phyloP scores from a whole-genome alignment of 2,329 filamentous ascomycete genomes.

The Arthroderma sp. region DNA sequence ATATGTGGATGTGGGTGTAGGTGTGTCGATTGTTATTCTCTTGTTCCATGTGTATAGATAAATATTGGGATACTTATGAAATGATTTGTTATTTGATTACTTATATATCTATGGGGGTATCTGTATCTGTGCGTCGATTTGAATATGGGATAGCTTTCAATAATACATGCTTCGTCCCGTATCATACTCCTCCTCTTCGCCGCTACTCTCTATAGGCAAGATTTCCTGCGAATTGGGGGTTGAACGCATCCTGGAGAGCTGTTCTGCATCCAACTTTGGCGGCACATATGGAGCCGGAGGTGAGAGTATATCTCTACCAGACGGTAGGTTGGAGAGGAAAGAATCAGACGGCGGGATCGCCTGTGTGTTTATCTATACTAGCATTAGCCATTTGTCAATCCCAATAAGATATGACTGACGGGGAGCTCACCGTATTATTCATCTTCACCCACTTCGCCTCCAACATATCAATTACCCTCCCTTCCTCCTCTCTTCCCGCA shows the following conservation, averaged over 20 bases:
- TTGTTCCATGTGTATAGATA: too few relatives aligned
- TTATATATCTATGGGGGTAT: too few relatives aligned
- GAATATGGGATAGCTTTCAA: not conserved
- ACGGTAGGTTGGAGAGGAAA: conserved; percentile 67
- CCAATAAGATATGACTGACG: not conserved
- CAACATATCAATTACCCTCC: conserved; percentile 71
- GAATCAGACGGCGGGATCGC: conserved; percentile 57
- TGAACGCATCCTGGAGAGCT: conserved; percentile 33
- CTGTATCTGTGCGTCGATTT: too few relatives aligned
- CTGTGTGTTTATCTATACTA: conserved; percentile 61
- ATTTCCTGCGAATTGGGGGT: conserved; percentile 5
- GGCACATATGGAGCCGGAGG: conserved; percentile 53
- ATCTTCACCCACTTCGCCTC: conserved; percentile 80
- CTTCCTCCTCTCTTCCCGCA: conserved; percentile 73
- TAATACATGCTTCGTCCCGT: not conserved
- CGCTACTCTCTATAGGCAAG: conserved; percentile 4
- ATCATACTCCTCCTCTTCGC: not conserved
- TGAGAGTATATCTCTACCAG: conserved; percentile 69
- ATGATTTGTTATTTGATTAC: too few relatives aligned
- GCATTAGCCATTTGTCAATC: not conserved
- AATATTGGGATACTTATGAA: too few relatives aligned
- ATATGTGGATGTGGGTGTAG: too few relatives aligned
- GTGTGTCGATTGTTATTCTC: too few relatives aligned
- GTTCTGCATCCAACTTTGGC: conserved; percentile 50
- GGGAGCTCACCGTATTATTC: conserved; percentile 65